These are phyloP conservation scores for Termitomyces sp. DNA, from an alignment of 768 basidiomycete species.

Conservation along the genomic window DNA sequence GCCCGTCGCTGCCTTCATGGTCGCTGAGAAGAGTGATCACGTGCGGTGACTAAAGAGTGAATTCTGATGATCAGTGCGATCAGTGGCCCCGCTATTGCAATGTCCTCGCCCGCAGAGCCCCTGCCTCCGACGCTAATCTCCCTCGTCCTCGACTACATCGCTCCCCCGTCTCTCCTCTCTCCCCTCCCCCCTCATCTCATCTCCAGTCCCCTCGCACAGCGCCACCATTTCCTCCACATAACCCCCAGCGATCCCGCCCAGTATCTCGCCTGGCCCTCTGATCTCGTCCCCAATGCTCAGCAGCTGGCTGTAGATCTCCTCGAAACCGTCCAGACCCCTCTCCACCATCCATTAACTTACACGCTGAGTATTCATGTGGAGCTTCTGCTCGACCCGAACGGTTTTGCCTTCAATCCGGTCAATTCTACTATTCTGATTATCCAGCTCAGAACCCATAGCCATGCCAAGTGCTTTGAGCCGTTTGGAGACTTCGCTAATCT, in stretches of 20 bases:
- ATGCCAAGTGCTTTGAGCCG: constrained; percentile 73
- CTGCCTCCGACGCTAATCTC: constrained; percentile 31
- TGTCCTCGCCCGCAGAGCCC: background rate
- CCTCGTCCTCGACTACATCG: constrained; percentile 55
- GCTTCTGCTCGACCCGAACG: constrained; percentile 64
- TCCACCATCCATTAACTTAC: constrained; percentile 54
- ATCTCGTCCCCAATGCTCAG: constrained; percentile 24
- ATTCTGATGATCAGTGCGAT: too few relatives aligned
- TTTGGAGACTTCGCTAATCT: constrained; percentile 75
- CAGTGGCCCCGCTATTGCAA: too few relatives aligned
- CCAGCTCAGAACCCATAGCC: constrained; percentile 86
- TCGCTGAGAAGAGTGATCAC: constrained; percentile 13
- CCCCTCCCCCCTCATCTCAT: constrained; percentile 59
- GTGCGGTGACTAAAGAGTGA: too few relatives aligned
- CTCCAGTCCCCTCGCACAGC: constrained; percentile 54
- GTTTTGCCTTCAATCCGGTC: constrained; percentile 78
- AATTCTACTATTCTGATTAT: constrained; percentile 80
- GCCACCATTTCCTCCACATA: constrained; percentile 63
- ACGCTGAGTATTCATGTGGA: constrained; percentile 80
- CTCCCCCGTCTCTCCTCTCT: constrained; percentile 44
- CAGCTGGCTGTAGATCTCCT: constrained; percentile 37
- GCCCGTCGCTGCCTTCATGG: constrained; percentile 21
- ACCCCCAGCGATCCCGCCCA: constrained; percentile 42
- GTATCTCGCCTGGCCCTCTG: constrained; percentile 70
- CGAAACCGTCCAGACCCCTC: constrained; percentile 27